phyloP scores from a whole-genome alignment of 1,284 basidiomycete genomes.

The Wallemia hederae region DNA sequence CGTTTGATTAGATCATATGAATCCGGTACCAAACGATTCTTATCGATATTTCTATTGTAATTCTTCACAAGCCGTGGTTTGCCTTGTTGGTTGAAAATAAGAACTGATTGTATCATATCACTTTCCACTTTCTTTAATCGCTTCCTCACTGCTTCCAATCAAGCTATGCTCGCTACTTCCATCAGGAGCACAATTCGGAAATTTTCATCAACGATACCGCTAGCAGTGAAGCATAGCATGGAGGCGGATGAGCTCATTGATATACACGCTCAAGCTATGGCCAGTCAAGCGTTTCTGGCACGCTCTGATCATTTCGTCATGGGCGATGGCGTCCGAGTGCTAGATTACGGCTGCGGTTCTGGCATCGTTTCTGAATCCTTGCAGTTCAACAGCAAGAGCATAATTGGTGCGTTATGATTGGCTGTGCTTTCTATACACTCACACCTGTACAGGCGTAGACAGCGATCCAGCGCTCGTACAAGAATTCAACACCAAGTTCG shows the following conservation, averaged over 20 bases:
- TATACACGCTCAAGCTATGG: neutral
- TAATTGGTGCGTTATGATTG: neutral
- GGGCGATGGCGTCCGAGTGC: constrained; percentile 19
- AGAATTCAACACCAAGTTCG: constrained; percentile 26
- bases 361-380: constrained; percentile 17
- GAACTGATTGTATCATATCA: constrained; percentile 58
- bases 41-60: constrained; percentile 42
- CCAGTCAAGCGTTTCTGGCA: neutral
- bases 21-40: constrained; percentile 19
- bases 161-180: constrained; percentile 9
- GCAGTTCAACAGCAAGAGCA: neutral
- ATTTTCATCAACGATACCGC: constrained; percentile 1
- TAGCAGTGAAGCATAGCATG: constrained; percentile 9
- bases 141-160: neutral
- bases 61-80: constrained; percentile 56
- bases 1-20: neutral
- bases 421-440: neutral
- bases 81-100: constrained; percentile 34
- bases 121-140: neutral
- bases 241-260: constrained; percentile 16
- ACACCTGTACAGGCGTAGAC: constrained; percentile 24
- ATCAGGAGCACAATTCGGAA: constrained; percentile 15
- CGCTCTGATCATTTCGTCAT: neutral
- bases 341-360: constrained; percentile 41
- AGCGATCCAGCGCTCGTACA: constrained; percentile 36